These are phyloP conservation scores for Yueomyces sinensis DNA, from an alignment of 805 yeast species.

Conservation along the genomic window DNA sequence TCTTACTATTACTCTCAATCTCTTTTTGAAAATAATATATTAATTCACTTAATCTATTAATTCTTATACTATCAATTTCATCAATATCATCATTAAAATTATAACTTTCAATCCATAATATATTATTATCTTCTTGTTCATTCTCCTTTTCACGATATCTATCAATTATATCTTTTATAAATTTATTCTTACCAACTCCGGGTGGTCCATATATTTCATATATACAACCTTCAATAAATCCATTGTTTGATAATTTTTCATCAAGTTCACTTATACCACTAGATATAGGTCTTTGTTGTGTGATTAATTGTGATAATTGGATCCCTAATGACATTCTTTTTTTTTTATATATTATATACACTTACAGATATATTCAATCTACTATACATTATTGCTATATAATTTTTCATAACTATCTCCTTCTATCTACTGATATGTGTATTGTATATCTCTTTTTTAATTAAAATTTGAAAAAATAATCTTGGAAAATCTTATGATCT, in stretches of 20 bases:
- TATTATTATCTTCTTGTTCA: conserved; percentile 9
- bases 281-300: conserved; percentile 10
- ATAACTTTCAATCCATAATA: conserved; percentile 21
- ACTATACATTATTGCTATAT: too few relatives aligned
- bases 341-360: too few relatives aligned
- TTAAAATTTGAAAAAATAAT: too few relatives aligned
- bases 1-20: background rate
- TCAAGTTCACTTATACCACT: conserved; percentile 16
- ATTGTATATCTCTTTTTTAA: too few relatives aligned
- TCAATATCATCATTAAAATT: conserved; percentile 1
- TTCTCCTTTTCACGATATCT: too few relatives aligned
- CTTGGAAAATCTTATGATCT: too few relatives aligned
- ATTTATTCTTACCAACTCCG: conserved; percentile 22
- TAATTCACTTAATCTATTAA: conserved; percentile 15
- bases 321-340: conserved; percentile 20
- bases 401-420: too few relatives aligned
- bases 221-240: conserved; percentile 17
- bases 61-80: conserved; percentile 4
- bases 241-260: conserved; percentile 8
- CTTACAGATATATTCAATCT: too few relatives aligned
- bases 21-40: conserved; percentile 14
- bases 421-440: too few relatives aligned
- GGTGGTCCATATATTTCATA: conserved; percentile 25
- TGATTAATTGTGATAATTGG: conserved; percentile 21
- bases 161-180: too few relatives aligned